These are phyloP conservation scores for Lyophyllum shimeji DNA, from an alignment of 768 basidiomycete genomes.

Conservation along the genomic window DNA sequence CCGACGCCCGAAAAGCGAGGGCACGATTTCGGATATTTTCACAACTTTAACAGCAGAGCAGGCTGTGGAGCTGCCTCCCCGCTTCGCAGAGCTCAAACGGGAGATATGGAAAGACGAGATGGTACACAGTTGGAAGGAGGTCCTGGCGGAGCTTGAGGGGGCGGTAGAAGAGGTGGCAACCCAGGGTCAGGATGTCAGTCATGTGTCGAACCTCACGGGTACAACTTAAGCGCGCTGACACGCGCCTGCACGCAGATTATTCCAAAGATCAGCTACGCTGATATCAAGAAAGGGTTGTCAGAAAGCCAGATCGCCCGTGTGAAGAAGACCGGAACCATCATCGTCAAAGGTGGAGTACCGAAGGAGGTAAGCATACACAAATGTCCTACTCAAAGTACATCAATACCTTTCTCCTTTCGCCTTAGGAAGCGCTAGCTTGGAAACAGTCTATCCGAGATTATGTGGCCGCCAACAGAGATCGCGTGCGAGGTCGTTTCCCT, in stretches of 20 bases:
- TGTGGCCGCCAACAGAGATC: slow-evolving; percentile 42
- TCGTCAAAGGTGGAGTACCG: slow-evolving; percentile 58
- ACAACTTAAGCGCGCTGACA: background rate
- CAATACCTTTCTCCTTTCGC: background rate
- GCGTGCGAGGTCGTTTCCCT: slow-evolving; percentile 44
- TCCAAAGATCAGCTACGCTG: slow-evolving; percentile 46
- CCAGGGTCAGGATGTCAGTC: slow-evolving; percentile 46
- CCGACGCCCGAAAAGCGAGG: slow-evolving; percentile 31
- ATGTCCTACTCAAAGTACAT: background rate
- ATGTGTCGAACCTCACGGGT: background rate
- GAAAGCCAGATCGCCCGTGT: slow-evolving; percentile 42
- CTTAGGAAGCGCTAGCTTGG: slow-evolving; percentile 60
- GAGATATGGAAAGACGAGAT: slow-evolving; percentile 46
- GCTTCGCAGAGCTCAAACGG: slow-evolving; percentile 63
- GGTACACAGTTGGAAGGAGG: slow-evolving; percentile 51
- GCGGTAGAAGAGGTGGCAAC: slow-evolving; percentile 47
- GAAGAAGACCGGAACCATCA: slow-evolving; percentile 51
- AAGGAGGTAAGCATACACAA: slow-evolving; percentile 37
- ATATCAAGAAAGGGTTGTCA: slow-evolving; percentile 47
- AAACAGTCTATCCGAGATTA: slow-evolving; percentile 55
- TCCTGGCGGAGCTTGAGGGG: slow-evolving; percentile 47
- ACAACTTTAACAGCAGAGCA: slow-evolving; percentile 36
- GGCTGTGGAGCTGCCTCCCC: slow-evolving; percentile 43
- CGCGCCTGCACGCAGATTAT: slow-evolving; percentile 38
- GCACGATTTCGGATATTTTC: slow-evolving; percentile 39